Conservation (phyloP, 2,329 filamentous ascomycete species). For the Rugonectria rugulosa region DNA sequence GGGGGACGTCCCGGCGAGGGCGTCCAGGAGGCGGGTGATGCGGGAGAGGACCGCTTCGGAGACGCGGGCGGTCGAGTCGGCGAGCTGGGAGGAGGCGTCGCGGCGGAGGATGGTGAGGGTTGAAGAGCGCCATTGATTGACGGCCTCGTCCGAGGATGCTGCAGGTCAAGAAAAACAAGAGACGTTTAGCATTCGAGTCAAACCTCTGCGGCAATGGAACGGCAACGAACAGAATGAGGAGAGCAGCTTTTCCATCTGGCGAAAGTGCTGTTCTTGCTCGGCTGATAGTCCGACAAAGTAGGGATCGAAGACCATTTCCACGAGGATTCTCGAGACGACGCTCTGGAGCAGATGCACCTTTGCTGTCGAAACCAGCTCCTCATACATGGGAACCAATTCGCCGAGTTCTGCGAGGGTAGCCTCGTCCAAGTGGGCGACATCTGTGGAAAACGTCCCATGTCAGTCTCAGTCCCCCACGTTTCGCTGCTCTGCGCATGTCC, state of each 20-base stretch:
- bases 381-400: conserved; percentile 65
- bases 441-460: conserved; percentile 40
- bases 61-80: conserved; percentile 52
- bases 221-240: conserved; percentile 36
- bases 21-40: conserved; percentile 58
- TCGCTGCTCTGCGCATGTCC: too few species aligned
- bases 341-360: conserved; percentile 71
- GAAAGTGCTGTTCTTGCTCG: conserved; percentile 60
- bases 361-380: conserved; percentile 58
- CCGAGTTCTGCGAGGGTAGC: conserved; percentile 52
- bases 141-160: conserved; percentile 57
- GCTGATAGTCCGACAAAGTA: conserved; percentile 70
- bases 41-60: conserved; percentile 54
- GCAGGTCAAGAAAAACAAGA: conserved; percentile 7
- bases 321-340: conserved; percentile 64
- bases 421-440: conserved; percentile 52
- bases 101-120: conserved; percentile 67
- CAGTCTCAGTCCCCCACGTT: background rate
- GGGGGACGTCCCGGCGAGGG: conserved; percentile 52
- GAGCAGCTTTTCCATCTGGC: conserved; percentile 53
- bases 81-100: conserved; percentile 56
- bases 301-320: conserved; percentile 66
- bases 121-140: conserved; percentile 73
- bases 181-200: background rate
- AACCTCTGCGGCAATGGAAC: conserved; percentile 3